A percentile compares a stretch with the other conserved stretches of the same genome.
These are phyloP conservation scores for Candida krabiensis DNA, from an alignment of 805 yeast genomes.

Conservation along the genomic window DNA sequence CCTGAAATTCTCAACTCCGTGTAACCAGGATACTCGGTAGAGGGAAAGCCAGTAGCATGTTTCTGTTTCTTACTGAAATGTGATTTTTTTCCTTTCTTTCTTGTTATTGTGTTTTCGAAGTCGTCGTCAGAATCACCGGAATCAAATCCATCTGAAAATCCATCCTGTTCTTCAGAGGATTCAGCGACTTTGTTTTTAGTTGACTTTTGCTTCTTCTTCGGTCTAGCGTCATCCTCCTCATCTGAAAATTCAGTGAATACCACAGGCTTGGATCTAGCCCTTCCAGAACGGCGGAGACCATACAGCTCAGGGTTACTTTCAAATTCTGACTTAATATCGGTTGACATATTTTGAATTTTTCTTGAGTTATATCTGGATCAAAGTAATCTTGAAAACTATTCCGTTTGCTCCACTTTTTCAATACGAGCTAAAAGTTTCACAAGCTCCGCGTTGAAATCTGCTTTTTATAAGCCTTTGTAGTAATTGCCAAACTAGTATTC, in stretches of 20 bases:
- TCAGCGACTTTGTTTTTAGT: slow-evolving; percentile 27
- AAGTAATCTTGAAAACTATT: no score
- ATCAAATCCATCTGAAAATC: slow-evolving; percentile 27
- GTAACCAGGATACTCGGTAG: slow-evolving; percentile 23
- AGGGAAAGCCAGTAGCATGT: slow-evolving; percentile 12
- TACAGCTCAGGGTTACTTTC: slow-evolving; percentile 76
- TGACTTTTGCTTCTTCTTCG: slow-evolving; percentile 18
- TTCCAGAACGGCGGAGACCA: slow-evolving; percentile 74
- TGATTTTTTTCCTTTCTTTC: slow-evolving; percentile 13
- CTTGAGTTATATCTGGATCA: not conserved
- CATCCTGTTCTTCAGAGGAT: slow-evolving; percentile 28
- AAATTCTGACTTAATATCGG: slow-evolving; percentile 42
- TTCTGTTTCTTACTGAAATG: slow-evolving; percentile 4
- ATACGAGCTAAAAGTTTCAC: no score
- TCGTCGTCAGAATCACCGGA: slow-evolving; percentile 36
- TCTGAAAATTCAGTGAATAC: slow-evolving; percentile 27
- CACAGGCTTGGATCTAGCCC: slow-evolving; percentile 47
- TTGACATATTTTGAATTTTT: slow-evolving; percentile 13
- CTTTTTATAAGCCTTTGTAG: no score
- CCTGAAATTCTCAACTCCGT: slow-evolving; percentile 75
- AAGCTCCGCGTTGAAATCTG: no score
- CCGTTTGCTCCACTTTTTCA: no score
- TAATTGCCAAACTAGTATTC: no score
- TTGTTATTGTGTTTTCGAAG: slow-evolving; percentile 18
- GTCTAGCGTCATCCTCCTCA: slow-evolving; percentile 18